Evolutionary conservation across 2,329 filamentous ascomycete genomes (phyloP), one percentile per base, ranked within the genome.

Genomic region (Neonectria sp.): DNA sequence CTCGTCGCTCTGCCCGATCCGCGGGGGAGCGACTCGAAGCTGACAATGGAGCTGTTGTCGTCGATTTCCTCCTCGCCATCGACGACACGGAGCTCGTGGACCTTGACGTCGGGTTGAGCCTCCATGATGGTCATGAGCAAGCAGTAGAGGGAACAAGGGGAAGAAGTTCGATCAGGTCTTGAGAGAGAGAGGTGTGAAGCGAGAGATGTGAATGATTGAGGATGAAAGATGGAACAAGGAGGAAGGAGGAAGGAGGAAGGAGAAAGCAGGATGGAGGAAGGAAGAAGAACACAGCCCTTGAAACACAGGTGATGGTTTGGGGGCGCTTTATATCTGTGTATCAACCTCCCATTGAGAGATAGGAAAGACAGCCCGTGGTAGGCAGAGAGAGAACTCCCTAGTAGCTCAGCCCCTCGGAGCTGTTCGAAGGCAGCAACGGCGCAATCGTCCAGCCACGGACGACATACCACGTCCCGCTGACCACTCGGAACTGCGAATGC

Each of bases 1-100:
- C 49, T 55, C 33, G 29, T 24, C 9, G 43, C 25, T 25, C 65
- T 40, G 13, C 6, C 6, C 24, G 27, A 37, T 35, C n/a, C 9
- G 3, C 31, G 35, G 37, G 46, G 53, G 13, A 74, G 27, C 8
- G 74, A 60, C 35, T 76, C 74, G 49, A 75, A 76, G 63, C 73
- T 76, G 25, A 37, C 69, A 21, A 73, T 65, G 31, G 74, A 76
- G 58, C 64, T 67, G 57, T 25, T 40, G 51, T 71, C 68, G 8
- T 66, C 60, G 27, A 65, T 31, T 9, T 56, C 43, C 1, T 73
- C 72, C 17, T 70, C 71, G n/a, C 24, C 60, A 2, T 63, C 65
- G 12, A 62, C 56, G 13, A 69, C 29, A 12, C 55, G 61, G 57
- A 70, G 33, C 52, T 72, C 62, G 13, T 67, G 53, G 25, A 55